phyloP scores from a whole-genome alignment of 129 eudicot genomes.

The Gnaphalium uliginosum region DNA sequence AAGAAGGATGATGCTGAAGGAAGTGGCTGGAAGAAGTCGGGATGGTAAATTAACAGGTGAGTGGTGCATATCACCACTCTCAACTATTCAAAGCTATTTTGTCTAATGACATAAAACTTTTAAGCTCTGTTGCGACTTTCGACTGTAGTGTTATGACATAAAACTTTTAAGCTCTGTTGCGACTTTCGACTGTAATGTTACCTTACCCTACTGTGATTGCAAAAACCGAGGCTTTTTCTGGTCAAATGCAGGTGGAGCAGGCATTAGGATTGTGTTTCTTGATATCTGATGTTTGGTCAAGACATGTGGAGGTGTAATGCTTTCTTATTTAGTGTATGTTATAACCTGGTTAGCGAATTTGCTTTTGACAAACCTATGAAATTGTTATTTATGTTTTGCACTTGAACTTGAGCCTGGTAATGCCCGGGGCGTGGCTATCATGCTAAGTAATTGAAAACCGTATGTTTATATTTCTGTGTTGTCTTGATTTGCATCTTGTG shows the following conservation, averaged over 20 bases:
- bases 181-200: background rate
- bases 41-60: conserved; percentile 33
- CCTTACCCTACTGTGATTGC: background rate
- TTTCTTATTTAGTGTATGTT: background rate
- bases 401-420: background rate
- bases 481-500: background rate
- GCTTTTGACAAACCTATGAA: conserved; percentile 11
- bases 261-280: background rate
- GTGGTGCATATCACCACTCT: background rate
- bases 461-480: background rate
- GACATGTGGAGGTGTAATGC: background rate
- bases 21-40: conserved; percentile 41
- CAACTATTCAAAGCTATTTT: background rate
- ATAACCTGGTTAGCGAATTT: conserved; percentile 1
- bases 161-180: background rate
- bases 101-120: background rate
- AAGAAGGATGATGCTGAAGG: conserved; percentile 34
- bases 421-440: background rate
- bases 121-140: background rate
- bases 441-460: background rate
- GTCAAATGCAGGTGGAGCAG: background rate
- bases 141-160: background rate
- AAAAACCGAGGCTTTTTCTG: background rate
- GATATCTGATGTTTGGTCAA: conserved; percentile 1
- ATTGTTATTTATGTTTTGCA: conserved; percentile 5